Evolutionary conservation across 2,329 filamentous ascomycete species (phyloP), one percentile per base, ranked within the genome.

Genomic region (Paracorniculantispora psalliotae): DNA sequence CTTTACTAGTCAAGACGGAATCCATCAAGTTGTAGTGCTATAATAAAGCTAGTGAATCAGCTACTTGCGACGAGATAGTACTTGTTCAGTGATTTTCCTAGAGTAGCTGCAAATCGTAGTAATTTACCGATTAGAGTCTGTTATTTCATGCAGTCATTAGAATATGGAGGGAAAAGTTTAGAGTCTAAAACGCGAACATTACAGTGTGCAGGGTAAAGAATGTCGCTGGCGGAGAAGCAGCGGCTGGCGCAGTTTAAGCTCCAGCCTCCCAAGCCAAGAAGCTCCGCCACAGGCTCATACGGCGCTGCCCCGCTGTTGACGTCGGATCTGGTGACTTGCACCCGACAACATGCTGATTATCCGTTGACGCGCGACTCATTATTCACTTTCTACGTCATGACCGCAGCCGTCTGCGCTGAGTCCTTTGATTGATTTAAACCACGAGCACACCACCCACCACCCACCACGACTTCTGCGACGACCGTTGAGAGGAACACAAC

Each of bases 291-390:
- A 50, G 25, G 23, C 43, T 41, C 19, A 9, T 17, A 4, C 8
- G 15, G 25, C 52, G n/a, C 25, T 30, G 41, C 54, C 54, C 54
- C 54, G 54, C 54, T 46, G n/a, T 57, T 57, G 46, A 57, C 54
- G 54, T 57, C 46, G 44, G 35, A 57, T 57, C 54, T 57, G 54
- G 54, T 57, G 54, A 57, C 54, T 43, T 30, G 44, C 28, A 25
- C 33, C 54, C 35, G 46, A 57, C 53, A 57, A 50, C 46, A 39
- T 13, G 46, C n/a, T 33, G 54, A 57, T 43, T 33, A 30, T 49
- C 26, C 30, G 19, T 21, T 43, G 54, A 57, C 23, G 33, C 23
- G 46, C 33, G 23, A 49, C 46, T 55, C 41, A 33, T 28, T 19
- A 33, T 28, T n/a, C 21, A 19, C 25, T 43, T 30, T 50, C 46